Base-by-base conservation (phyloP, 2,329 filamentous ascomycete genomes). In the Chaetomium sp. region DNA sequence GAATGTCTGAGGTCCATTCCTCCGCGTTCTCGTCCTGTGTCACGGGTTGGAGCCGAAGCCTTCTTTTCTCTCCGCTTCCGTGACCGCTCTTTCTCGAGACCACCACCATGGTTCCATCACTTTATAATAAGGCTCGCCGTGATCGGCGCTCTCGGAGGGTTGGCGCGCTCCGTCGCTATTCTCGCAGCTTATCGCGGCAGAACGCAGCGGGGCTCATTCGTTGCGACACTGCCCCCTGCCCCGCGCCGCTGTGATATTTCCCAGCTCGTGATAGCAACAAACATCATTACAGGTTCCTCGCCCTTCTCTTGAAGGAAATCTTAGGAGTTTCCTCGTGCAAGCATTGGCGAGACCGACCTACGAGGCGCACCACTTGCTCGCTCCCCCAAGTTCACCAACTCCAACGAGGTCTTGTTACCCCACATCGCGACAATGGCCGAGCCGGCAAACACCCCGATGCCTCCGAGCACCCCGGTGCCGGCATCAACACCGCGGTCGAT, bases 371-470 rank as follows among this genome's bases (percentile, higher is more conserved):
- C 6, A 19, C 55, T 21, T 47, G 16, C 33, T 27, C 16, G n/a
- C 35, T 6, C 23, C 38, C 25, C n/a, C 8, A 31, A 29, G 33
- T 2, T 23, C 2, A 27, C 50, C 50, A 10, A 21, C 31, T 23
- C 42, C 23, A 13, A 21, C 33, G n/a, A 35, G 57, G 10, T n/a
- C 19, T 27, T 13, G n/a, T 13, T 38, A n/a, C 54, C 16, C 19
- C 9, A 13, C 12, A 16, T n/a, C 27, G 29, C 23, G 16, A 16
- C 38, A 9, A 75, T 75, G 74, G 73, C 74, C 19, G 73, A 75
- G 61, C 73, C 73, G 12, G 71, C 67, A 21, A 75, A 75, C 57
- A 75, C 74, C 21, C 73, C 73, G 5, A 69, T 72, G 56, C 71
- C 70, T 1, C 59, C 69, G 29, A 65, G 67, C 62, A 73, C 72